Evolutionary conservation across 1,284 basidiomycete species (phyloP).

Genomic region (Apiotrichum veenhuisii): DNA sequence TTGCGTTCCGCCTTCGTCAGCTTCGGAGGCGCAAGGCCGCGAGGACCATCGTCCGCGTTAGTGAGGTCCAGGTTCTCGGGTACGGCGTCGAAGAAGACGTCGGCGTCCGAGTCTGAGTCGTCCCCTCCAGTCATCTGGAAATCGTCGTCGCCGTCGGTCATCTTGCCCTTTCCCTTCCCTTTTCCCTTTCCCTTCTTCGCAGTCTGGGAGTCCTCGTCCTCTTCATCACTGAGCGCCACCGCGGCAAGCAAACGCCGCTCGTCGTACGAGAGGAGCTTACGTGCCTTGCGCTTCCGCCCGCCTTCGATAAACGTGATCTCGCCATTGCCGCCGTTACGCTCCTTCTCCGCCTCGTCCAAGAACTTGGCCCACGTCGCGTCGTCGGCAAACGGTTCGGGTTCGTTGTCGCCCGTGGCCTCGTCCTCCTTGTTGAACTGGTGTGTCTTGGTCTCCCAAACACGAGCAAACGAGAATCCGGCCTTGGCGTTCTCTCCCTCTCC

Average conservation of each 20-base stretch:
- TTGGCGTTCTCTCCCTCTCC: conserved; percentile 30
- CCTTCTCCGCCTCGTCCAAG: conserved; percentile 17
- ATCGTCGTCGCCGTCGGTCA: neutral
- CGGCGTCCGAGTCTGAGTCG: conserved; percentile 1
- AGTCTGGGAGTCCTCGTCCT: neutral
- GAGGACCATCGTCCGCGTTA: neutral
- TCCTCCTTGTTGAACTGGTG: conserved; percentile 58
- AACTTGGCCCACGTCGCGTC: conserved; percentile 66
- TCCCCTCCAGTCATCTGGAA: neutral
- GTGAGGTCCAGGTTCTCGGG: conserved; percentile 8
- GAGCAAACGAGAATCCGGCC: conserved; percentile 72
- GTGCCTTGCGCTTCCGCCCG: neutral
- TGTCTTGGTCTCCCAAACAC: conserved; percentile 64
- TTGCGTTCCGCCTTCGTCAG: conserved; percentile 5
- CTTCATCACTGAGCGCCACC: neutral
- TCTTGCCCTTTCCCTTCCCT: conserved; percentile 7
- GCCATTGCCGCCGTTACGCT: neutral
- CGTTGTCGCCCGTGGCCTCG: conserved; percentile 53
- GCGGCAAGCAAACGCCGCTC: neutral
- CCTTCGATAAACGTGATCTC: neutral
- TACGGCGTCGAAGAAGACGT: neutral
- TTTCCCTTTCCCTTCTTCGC: conserved; percentile 3
- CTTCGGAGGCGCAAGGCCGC: neutral
- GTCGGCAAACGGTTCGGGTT: conserved; percentile 52
- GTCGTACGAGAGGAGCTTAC: neutral